A percentile compares a stretch with the other conserved stretches of the same genome.
Conservation (phyloP, 1,139 yeast species). For the Arxiozyma slooffiae region DNA sequence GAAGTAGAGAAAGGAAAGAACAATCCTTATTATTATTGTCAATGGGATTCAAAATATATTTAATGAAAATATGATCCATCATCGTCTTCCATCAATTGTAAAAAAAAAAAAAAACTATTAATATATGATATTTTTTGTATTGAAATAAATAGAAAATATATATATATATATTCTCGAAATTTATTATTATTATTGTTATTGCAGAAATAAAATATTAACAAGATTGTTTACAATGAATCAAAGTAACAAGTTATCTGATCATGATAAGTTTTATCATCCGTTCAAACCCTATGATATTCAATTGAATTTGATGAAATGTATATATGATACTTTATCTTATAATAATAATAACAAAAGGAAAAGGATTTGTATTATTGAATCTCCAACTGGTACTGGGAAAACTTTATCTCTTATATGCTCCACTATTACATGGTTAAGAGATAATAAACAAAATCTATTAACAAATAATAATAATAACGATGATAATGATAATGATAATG, state of each 20-base stretch:
- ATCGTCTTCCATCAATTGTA: too few relatives aligned
- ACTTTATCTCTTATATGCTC: conserved; percentile 82
- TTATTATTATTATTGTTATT: too few relatives aligned
- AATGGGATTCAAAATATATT: too few relatives aligned
- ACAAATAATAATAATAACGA: conserved; percentile 5
- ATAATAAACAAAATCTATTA: conserved; percentile 35
- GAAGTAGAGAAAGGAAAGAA: too few relatives aligned
- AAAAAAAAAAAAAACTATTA: too few relatives aligned
- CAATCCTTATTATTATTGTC: too few relatives aligned
- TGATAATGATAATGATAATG: conserved; percentile 8
- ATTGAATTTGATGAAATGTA: conserved; percentile 59
- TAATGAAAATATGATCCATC: too few relatives aligned
- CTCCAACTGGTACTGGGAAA: conserved; percentile 95
- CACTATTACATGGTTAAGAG: conserved; percentile 75
- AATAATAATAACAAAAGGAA: conserved; percentile 30
- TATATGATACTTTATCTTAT: conserved; percentile 52
- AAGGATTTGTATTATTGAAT: conserved; percentile 76
- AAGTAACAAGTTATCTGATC: background rate
- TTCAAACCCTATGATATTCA: conserved; percentile 75
- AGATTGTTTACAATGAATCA: background rate
- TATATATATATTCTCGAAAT: too few relatives aligned
- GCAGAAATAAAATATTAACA: too few relatives aligned
- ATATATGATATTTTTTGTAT: too few relatives aligned
- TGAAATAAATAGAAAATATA: too few relatives aligned
- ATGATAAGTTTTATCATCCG: conserved; percentile 54